phyloP scores from a whole-genome alignment of 495 filamentous ascomycete genomes.

The Neurospora discreta region DNA sequence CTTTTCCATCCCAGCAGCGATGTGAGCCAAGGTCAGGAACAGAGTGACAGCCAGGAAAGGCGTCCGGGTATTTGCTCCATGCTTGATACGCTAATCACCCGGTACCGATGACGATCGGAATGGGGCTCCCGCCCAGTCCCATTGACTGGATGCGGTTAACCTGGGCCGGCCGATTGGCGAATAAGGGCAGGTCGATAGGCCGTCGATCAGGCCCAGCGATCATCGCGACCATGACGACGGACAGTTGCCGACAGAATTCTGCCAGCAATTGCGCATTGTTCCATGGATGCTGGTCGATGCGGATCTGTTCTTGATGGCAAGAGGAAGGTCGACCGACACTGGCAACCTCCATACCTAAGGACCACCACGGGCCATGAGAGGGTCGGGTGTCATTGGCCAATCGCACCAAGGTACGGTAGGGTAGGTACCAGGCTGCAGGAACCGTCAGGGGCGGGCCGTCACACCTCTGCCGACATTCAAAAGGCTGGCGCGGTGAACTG shows the following conservation, averaged over 20 bases:
- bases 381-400: not conserved
- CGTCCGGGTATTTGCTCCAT: not conserved
- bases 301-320: not conserved
- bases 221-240: not conserved
- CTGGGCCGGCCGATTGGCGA: not conserved
- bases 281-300: not conserved
- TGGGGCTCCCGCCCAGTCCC: not conserved
- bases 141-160: not conserved
- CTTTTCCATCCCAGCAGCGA: no score
- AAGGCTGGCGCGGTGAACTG: no score
- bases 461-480: no score
- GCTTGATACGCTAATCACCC: not conserved
- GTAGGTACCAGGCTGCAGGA: no score
- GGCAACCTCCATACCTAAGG: no score
- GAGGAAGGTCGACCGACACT: not conserved
- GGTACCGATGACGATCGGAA: not conserved
- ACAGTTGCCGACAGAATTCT: not conserved
- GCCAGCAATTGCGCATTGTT: not conserved
- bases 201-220: not conserved
- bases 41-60: not conserved
- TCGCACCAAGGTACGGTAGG: not conserved
- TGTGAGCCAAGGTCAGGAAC: no score
- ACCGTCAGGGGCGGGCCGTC: no score
- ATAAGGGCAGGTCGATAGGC: not conserved
- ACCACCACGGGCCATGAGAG: not conserved